Conservation (phyloP, 768 basidiomycete genomes). For the Tulasnella sp. region DNA sequence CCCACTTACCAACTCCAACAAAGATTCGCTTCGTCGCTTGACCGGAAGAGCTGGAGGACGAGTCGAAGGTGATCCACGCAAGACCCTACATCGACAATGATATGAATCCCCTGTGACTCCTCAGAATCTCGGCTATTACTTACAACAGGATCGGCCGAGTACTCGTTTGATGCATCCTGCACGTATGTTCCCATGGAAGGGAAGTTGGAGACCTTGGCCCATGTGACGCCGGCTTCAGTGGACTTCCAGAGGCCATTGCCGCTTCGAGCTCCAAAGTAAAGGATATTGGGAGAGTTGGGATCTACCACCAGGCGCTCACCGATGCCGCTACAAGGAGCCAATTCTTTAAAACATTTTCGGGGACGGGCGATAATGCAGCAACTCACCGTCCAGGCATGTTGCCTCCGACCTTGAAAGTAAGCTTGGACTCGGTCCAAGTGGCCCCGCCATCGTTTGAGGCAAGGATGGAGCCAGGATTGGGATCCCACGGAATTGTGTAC, state of each 20-base stretch:
- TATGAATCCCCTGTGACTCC: conserved; percentile 20
- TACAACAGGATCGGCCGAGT: background rate
- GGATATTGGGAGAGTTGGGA: conserved; percentile 57
- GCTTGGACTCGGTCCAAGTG: conserved; percentile 49
- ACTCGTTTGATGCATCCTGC: conserved; percentile 39
- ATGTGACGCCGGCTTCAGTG: conserved; percentile 54
- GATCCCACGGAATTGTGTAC: conserved; percentile 51
- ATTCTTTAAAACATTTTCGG: conserved; percentile 33
- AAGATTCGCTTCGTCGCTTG: conserved; percentile 60
- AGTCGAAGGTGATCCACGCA: conserved; percentile 61
- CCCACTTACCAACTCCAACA: conserved; percentile 49
- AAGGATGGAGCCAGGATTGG: conserved; percentile 60
- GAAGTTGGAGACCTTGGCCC: conserved; percentile 59
- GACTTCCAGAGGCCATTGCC: conserved; percentile 68
- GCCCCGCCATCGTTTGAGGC: conserved; percentile 56
- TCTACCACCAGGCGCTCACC: conserved; percentile 57
- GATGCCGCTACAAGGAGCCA: conserved; percentile 20
- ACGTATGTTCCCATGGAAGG: conserved; percentile 56
- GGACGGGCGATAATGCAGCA: background rate
- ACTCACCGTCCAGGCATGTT: conserved; percentile 62
- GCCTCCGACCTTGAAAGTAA: conserved; percentile 66
- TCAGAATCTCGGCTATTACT: background rate
- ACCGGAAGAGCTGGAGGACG: conserved; percentile 43
- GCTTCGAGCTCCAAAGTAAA: conserved; percentile 62
- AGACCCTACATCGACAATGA: conserved; percentile 45